These are phyloP conservation scores for Phlebiopsis gigantea DNA, from an alignment of 768 basidiomycete genomes.

Conservation along the genomic window DNA sequence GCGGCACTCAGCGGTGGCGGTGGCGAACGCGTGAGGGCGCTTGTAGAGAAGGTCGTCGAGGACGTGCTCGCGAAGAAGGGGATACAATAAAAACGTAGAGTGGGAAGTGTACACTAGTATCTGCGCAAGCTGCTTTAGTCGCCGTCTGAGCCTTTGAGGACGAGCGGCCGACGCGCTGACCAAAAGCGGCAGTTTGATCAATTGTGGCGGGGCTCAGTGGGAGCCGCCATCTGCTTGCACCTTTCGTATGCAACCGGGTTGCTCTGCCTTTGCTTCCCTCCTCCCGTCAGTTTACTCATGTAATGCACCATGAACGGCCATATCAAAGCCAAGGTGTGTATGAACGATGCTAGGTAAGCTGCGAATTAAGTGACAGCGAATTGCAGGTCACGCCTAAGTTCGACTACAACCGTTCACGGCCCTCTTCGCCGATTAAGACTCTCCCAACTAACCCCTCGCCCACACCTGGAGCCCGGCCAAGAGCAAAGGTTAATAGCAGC, in stretches of 20 bases:
- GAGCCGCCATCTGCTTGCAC: constrained; percentile 9
- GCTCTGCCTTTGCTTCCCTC: not conserved
- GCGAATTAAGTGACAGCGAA: constrained; percentile 7
- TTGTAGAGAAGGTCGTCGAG: constrained; percentile 58
- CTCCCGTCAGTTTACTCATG: not conserved
- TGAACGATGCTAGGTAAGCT: not conserved
- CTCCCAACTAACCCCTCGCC: constrained; percentile 24
- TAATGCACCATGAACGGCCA: constrained; percentile 32
- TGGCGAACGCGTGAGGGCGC: constrained; percentile 37
- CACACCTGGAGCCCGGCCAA: constrained; percentile 36
- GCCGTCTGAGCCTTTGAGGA: not conserved
- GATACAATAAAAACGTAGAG: constrained; percentile 16
- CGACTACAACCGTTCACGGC: constrained; percentile 38
- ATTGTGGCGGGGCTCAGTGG: constrained; percentile 2
- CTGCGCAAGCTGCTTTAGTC: not conserved
- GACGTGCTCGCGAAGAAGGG: constrained; percentile 46
- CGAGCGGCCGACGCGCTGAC: not conserved
- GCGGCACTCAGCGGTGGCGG: constrained; percentile 54
- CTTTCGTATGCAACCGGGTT: constrained; percentile 7
- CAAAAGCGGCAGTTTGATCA: constrained; percentile 1
- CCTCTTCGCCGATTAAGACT: constrained; percentile 44
- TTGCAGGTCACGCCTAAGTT: constrained; percentile 50
- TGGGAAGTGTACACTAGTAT: not conserved
- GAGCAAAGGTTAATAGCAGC: constrained; percentile 57
- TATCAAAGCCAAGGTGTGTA: constrained; percentile 42